A percentile compares a stretch with the other conserved stretches of the same genome.
phyloP scores from a whole-genome alignment of 2,329 filamentous ascomycete species.

The Pestalotiopsis sp. region DNA sequence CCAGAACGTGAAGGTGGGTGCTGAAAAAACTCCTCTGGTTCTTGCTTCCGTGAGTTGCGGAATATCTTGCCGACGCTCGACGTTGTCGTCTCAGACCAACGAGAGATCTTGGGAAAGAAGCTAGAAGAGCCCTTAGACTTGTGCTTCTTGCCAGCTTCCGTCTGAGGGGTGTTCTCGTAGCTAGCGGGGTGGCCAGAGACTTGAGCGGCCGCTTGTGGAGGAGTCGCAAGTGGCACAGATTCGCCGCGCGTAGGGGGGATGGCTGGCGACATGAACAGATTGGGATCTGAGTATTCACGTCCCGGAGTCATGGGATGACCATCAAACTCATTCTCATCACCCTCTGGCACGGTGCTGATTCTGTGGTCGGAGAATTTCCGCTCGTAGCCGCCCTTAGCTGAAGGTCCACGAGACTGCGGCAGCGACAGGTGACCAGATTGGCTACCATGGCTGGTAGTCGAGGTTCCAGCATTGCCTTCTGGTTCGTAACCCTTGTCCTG shows the following conservation, averaged over 20 bases:
- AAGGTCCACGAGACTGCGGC: constrained; percentile 50
- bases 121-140: constrained; percentile 81
- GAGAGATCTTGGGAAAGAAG: constrained; percentile 88
- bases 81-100: constrained; percentile 96
- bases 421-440: constrained; percentile 78
- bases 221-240: constrained; percentile 59
- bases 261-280: constrained; percentile 63
- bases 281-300: constrained; percentile 61
- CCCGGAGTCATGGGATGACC: constrained; percentile 31
- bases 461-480: constrained; percentile 77
- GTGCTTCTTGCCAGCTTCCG: constrained; percentile 81
- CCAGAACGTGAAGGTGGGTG: constrained; percentile 72
- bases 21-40: constrained; percentile 62
- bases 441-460: constrained; percentile 70
- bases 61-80: constrained; percentile 83
- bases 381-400: constrained; percentile 47
- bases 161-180: constrained; percentile 78
- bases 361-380: constrained; percentile 73
- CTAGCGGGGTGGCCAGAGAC: constrained; percentile 54
- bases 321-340: constrained; percentile 74
- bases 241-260: constrained; percentile 54
- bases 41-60: constrained; percentile 56
- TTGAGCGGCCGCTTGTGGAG: constrained; percentile 52
- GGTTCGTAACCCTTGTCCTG: constrained; percentile 80
- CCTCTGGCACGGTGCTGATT: constrained; percentile 87